A percentile compares a stretch with the other conserved stretches of the same genome.
Evolutionary conservation across 2,329 filamentous ascomycete species (phyloP).

Genomic region (Colletotrichum ledebouriae): DNA sequence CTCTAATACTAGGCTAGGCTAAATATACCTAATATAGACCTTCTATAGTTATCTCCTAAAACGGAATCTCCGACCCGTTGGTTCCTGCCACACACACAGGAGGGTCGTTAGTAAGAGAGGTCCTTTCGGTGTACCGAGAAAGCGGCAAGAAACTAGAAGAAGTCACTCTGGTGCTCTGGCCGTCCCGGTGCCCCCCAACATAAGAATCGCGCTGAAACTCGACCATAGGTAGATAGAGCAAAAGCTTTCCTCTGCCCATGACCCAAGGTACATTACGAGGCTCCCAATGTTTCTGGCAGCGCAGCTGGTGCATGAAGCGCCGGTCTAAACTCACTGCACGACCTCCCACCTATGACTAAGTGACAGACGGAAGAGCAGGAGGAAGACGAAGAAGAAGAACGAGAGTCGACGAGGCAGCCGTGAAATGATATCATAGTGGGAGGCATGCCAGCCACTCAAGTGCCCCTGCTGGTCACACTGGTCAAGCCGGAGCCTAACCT

Average conservation of each 20-base stretch:
- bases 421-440: conserved; percentile 32
- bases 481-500: conserved; percentile 11
- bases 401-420: conserved; percentile 21
- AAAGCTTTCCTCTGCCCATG: neutral
- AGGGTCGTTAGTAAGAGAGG: too few relatives aligned
- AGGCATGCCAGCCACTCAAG: conserved; percentile 13
- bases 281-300: conserved; percentile 14
- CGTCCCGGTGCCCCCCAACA: neutral
- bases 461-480: neutral
- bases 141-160: neutral
- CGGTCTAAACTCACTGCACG: conserved; percentile 3
- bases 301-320: conserved; percentile 16
- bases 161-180: neutral
- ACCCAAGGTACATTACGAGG: neutral
- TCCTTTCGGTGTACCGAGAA: neutral
- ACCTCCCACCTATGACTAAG: conserved; percentile 6
- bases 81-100: too few relatives aligned
- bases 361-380: neutral
- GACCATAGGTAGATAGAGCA: neutral
- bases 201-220: neutral
- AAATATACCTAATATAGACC: too few relatives aligned
- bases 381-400: neutral
- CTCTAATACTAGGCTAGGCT: too few relatives aligned
- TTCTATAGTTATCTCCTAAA: too few relatives aligned
- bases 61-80: too few relatives aligned